These are phyloP conservation scores for Citrus sp. DNA, from an alignment of 345 rosid species.

Conservation along the genomic window DNA sequence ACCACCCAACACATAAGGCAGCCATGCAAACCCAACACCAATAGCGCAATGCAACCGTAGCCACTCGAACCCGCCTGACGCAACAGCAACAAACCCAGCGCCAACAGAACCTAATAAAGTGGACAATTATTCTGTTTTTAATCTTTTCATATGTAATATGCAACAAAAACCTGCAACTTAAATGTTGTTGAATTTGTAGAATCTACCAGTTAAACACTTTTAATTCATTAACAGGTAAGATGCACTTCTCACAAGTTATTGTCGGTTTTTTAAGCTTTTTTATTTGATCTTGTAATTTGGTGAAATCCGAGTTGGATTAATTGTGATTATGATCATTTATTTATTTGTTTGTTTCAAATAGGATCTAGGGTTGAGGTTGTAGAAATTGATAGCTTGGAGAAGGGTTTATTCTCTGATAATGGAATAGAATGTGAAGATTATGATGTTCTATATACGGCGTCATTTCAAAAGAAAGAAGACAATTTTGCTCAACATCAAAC, in stretches of 20 bases:
- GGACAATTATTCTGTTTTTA: too few species aligned
- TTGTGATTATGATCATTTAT: neutral
- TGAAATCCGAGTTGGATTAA: neutral
- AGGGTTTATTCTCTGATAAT: conserved; percentile 33
- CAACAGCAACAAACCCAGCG: too few species aligned
- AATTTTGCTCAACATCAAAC: conserved; percentile 49
- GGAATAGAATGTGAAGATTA: conserved; percentile 19
- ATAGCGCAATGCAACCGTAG: too few species aligned
- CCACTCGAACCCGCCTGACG: too few species aligned
- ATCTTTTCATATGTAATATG: too few species aligned
- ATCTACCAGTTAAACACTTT: neutral
- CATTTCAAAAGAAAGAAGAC: conserved; percentile 53
- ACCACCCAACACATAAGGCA: too few species aligned
- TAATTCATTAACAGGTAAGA: neutral
- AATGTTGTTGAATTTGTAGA: too few species aligned
- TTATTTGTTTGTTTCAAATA: conserved; percentile 26
- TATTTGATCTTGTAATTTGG: neutral
- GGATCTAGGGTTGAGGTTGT: conserved; percentile 40
- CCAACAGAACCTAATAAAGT: too few species aligned
- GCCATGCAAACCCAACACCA: too few species aligned
- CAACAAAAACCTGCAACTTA: too few species aligned
- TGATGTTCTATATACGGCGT: conserved; percentile 47
- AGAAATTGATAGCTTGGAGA: conserved; percentile 56
- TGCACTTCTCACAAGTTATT: neutral
- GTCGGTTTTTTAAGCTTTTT: neutral